Conservation (phyloP, 306 rosid genomes). For the Hippophae rhamnoides region DNA sequence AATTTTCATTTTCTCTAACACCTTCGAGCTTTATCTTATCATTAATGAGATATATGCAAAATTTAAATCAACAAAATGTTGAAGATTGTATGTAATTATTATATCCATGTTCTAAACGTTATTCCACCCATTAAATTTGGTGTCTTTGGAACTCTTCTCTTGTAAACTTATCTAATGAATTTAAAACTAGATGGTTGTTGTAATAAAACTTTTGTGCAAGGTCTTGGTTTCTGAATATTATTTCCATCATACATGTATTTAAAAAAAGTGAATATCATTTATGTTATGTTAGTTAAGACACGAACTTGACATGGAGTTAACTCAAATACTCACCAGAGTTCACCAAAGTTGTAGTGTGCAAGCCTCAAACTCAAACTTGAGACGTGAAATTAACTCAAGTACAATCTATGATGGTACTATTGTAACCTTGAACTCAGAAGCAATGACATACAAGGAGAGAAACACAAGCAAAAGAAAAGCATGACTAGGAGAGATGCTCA, state of each 20-base stretch:
- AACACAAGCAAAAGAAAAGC: too few species aligned
- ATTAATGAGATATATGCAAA: slow-evolving; percentile 46
- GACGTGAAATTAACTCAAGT: too few species aligned
- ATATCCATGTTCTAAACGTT: slow-evolving; percentile 27
- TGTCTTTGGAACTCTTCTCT: slow-evolving; percentile 23
- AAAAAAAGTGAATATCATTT: background rate
- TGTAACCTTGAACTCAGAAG: too few species aligned
- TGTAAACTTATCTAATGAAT: slow-evolving; percentile 51
- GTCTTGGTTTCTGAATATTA: slow-evolving; percentile 15
- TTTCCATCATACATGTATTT: slow-evolving; percentile 17
- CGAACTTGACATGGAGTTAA: too few species aligned
- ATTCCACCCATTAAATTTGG: slow-evolving; percentile 25
- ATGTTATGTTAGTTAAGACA: too few species aligned
- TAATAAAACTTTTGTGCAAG: slow-evolving; percentile 30
- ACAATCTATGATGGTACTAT: too few species aligned
- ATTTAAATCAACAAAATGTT: slow-evolving; percentile 92
- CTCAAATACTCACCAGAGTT: too few species aligned
- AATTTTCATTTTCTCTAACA: background rate
- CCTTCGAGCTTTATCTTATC: slow-evolving; percentile 63
- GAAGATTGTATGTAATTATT: slow-evolving; percentile 31
- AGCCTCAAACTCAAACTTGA: too few species aligned
- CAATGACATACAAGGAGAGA: too few species aligned
- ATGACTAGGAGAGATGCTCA: too few species aligned
- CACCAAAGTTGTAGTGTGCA: too few species aligned
- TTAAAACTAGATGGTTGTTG: slow-evolving; percentile 34